Percentiles rank a stretch among this genome's conserved stretches.
Conservation (phyloP, 495 filamentous ascomycete genomes). For the Daldinia decipiens region DNA sequence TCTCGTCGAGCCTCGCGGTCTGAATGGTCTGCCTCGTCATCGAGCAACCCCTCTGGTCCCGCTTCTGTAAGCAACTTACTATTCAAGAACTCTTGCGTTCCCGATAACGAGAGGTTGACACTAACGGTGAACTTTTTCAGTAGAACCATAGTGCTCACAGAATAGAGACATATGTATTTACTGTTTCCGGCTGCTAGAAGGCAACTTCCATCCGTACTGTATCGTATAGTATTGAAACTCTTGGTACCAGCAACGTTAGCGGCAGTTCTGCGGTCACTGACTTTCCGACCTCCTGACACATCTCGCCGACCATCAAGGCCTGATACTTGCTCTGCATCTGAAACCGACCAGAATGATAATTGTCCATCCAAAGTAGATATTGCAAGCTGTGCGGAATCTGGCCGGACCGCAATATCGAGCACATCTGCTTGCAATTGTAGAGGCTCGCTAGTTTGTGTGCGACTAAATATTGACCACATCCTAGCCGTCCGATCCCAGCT, state of each 20-base stretch:
- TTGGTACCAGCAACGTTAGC: constrained; percentile 91
- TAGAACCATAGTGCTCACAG: constrained; percentile 86
- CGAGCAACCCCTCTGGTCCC: constrained; percentile 82
- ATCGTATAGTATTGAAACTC: constrained; percentile 84
- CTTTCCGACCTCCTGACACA: constrained; percentile 89
- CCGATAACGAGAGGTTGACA: constrained; percentile 90
- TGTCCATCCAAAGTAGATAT: constrained; percentile 94
- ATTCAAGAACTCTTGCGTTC: constrained; percentile 96
- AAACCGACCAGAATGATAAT: constrained; percentile 92
- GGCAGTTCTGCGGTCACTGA: constrained; percentile 86
- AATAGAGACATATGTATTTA: constrained; percentile 97
- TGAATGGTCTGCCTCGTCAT: constrained; percentile 86
- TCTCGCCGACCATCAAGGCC: constrained; percentile 90
- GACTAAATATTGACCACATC: constrained; percentile 92
- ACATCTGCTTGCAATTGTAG: constrained; percentile 90
- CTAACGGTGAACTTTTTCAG: constrained; percentile 94
- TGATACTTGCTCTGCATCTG: constrained; percentile 82
- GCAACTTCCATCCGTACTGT: constrained; percentile 91
- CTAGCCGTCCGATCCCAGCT: constrained; percentile 96
- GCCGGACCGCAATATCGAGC: constrained; percentile 84
- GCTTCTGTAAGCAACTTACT: constrained; percentile 90
- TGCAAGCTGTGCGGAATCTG: constrained; percentile 89
- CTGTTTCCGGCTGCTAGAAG: constrained; percentile 91
- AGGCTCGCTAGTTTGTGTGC: constrained; percentile 94
- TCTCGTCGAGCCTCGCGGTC: constrained; percentile 89